Base-by-base conservation (phyloP, 352 stramenopile species). In the Elongisporangium prolatum region DNA sequence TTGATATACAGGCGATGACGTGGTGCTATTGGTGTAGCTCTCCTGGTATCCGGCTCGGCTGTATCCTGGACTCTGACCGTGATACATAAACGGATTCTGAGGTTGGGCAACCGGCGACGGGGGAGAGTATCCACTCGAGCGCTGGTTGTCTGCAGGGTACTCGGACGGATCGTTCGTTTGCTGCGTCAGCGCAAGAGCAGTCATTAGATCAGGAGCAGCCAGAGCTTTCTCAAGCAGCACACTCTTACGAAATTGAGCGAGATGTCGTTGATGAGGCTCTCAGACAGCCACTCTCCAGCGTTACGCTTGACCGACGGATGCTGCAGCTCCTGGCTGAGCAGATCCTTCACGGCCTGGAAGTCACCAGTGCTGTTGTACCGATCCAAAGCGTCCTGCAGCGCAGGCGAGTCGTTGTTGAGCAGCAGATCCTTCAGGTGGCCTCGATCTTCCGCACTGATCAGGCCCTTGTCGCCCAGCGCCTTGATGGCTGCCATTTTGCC, bases 401-500 rank as follows among this genome's bases (percentile, higher is more conserved):
- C 68, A 28, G 80, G 76, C 16, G 78, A 89, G 68, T 92, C 80
- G 50, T 84, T 88, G 68, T 92, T 90, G 13, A 92, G 68, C 61
- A 92, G 59, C 50, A 92, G 54, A 67, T 90, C 83, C 56, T 92
- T 92, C 49, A 92, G 24, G 48, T 89, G 76, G 0, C 78, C 80
- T 14, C 78, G 77, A 58, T 90, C 80, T 13, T 88, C 80, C 21
- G 73, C 77, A 20, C 69, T 84, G 50, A 92, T 92, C 17, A 92
- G 47, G 1, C 83, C 83, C 25, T 88, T 88, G 58, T 90, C 80
- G 3, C 78, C 71, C 3, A 92, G 59, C 54, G 78, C 83, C 63
- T 92, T 92, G 65, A 92, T 92, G 16, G 80, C 83, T 55, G 80
- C 83, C 83, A 92, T 92, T 53, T 92, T 92, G 34, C 83, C 66